A percentile compares a stretch with the other conserved stretches of the same genome.
Evolutionary conservation across 1,284 basidiomycete genomes (phyloP).

Genomic region (Heterobasidion annosum): DNA sequence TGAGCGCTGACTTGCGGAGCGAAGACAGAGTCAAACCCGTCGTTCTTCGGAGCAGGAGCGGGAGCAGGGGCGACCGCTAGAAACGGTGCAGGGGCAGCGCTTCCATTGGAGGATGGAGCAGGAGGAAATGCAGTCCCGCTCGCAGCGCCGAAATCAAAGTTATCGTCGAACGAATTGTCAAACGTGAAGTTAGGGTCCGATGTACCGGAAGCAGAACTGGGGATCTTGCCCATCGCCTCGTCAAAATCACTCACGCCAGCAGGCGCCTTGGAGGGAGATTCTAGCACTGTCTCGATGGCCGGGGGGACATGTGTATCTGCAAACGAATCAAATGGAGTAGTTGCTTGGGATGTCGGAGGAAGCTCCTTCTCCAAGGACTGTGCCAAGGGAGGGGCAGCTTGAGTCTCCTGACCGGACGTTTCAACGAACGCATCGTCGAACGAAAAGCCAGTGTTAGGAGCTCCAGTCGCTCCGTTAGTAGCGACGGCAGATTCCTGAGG

Average conservation of each 20-base stretch:
- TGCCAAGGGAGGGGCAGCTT: not conserved
- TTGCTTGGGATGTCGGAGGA: not conserved
- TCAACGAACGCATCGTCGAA: constrained; percentile 8
- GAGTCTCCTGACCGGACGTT: constrained; percentile 7
- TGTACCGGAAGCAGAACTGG: constrained; percentile 25
- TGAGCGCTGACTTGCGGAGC: constrained; percentile 3
- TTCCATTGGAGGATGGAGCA: constrained; percentile 6
- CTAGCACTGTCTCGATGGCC: constrained; percentile 1
- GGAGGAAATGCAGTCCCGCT: constrained; percentile 16
- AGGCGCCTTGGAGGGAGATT: constrained; percentile 11
- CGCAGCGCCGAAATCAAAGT: constrained; percentile 71
- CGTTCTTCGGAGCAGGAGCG: not conserved
- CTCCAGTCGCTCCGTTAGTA: not conserved
- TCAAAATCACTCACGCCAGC: constrained; percentile 62
- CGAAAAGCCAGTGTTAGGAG: constrained; percentile 1
- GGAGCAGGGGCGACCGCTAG: not conserved
- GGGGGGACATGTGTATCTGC: not conserved
- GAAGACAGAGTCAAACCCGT: constrained; percentile 18
- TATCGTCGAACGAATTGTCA: constrained; percentile 75
- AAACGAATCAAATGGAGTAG: not conserved
- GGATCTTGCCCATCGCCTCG: constrained; percentile 53
- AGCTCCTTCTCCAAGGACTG: not conserved
- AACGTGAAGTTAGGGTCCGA: constrained; percentile 37
- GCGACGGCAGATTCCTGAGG: not conserved
- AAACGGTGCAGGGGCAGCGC: not conserved